Base-by-base conservation (phyloP, 306 rosid species). In the Citrullus amarus region DNA sequence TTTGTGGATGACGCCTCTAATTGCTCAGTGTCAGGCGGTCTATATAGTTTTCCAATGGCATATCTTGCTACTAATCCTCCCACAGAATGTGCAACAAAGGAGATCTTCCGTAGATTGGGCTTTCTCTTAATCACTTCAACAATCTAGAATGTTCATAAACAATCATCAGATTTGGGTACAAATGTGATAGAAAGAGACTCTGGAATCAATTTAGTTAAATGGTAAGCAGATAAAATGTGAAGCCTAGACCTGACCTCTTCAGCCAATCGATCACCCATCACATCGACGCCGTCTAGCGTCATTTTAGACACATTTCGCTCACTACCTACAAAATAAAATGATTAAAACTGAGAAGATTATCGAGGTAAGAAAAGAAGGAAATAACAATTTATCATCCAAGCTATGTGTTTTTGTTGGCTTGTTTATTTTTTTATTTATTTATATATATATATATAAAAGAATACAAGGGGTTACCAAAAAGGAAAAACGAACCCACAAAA, bases 11-110 rank as follows among this genome's bases (percentile, higher is more conserved):
- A 83, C 60, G 82, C 82, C 34, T 84, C 84, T 62, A 18, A 28
- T 73, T 76, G 46, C 72, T 85, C 87, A 16, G 57, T 82, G 81
- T 85, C 83, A 20, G 90, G 77, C 38, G 96, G 85, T 83, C 88
- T 84, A 84, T 90, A 93, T 53, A 96, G 81, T 84, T 67, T 92
- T 76, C 99, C 99, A 83, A 96, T 87, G 69, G 97, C 92, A 86
- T 91, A 93, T 58, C 99, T 88, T 57, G 98, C 97, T 68, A 93
- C 98, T 77, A 96, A 81, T 53, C 99, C 99, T 82, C 99, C 99
- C 74, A 96, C 98, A 20, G 99, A 96, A 83, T 96, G 99, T 70
- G 97, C 91, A 78, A 96, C 86, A 68, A 96, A 91, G 44, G 99
- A 96, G 79, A 96, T 86, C 80, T 89, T 96, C 9, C 78, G 82